Evolutionary conservation across 1,284 basidiomycete species (phyloP), one percentile per base, ranked within the genome.

Genomic region (Paramarasmius palmivorus): DNA sequence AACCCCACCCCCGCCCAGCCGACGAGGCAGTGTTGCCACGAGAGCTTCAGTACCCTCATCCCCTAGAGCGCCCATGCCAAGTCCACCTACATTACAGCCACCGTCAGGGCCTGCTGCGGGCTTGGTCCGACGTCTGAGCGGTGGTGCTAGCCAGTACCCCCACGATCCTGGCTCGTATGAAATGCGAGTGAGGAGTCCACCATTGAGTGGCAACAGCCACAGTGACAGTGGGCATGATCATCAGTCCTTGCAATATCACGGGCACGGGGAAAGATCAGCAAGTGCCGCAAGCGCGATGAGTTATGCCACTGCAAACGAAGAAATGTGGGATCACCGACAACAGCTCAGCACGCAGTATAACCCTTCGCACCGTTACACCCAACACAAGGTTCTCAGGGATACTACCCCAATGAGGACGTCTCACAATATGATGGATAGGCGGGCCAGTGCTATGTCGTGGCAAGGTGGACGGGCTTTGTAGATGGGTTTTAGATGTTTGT

Each of bases 141-240:
- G 52, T 32, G 47, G 52, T 37, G 42, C 51, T 25, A 39, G 39
- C 25, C 17, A 51, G 20, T 22, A 44, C 19, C 34, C 25, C 20
- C 49, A 32, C 25, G 62, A 64, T 41, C 55, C 66, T 38, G 66
- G 68, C 39, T 61, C 75, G 44, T 81, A 78, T 63, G 85, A 86
- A 70, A 80, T 84, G 81, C 76, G 76, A 34, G 73, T 78, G 22
- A 74, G 77, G 26, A 68, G 68, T 57, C 67, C 66, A 9, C 64
- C 69, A 4, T 59, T 69, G 14, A 41, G 47, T 44, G 57, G 49
- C 50, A 57, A 39, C 55, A 58, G 40, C 39, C 61, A 65, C 50
- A 54, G 60, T 14, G 50, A 65, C 42, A 56, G 60, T 3, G 15
- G 14, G 6, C 41, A 44, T 23, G 20, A 23, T 15, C 41, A 3